Base-by-base conservation (phyloP, 148 eudicot species). In the Limonium bicolor region DNA sequence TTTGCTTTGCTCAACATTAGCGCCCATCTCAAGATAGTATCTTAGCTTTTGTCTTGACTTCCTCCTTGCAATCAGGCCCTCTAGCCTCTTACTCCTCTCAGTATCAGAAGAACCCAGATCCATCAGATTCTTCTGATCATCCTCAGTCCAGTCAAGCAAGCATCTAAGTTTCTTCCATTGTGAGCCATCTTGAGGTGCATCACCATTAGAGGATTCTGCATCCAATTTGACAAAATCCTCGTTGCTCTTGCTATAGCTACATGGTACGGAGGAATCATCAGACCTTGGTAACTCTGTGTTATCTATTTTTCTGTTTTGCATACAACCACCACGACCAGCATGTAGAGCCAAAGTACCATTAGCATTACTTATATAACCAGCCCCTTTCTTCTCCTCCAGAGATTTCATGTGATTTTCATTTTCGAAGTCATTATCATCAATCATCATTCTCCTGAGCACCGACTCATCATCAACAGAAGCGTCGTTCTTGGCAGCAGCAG, bases 71-170 rank as follows among this genome's bases (percentile, higher is more conserved):
- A 86, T 81, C 21, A 86, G 53, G 45, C 73, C 77, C 50, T 81
- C 92, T 27, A 86, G 39, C 48, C 95, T 74, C 44, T 58, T 67
- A 56, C 68, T 73, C 54, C 85, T 61, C 36, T 85, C 90, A 3
- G 64, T 48, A 33, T 83, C 87, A 0, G 78, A 73, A 34, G 70
- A 28, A 11, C 82, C 92, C 13, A 68, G 55, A 31, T 80, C 78
- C 68, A 59, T 59, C 8, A 65, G 50, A 35, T 72, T 81, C 58
- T 54, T 67, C 7, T 76, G 70, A 48, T 74, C 82, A 31, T 69
- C 64, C 16, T 63, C 75, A 0, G 62, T 76, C 77, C 82, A 76
- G 33, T 72, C 68, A 0, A 4, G 57, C 80, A 43, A 2, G 48
- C 31, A 23, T 24, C 7, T n/a, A 13, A 41, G 67, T 71, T 22